These are phyloP conservation scores for Linaria vulgaris DNA, from an alignment of 257 asterid species.

Conservation along the genomic window DNA sequence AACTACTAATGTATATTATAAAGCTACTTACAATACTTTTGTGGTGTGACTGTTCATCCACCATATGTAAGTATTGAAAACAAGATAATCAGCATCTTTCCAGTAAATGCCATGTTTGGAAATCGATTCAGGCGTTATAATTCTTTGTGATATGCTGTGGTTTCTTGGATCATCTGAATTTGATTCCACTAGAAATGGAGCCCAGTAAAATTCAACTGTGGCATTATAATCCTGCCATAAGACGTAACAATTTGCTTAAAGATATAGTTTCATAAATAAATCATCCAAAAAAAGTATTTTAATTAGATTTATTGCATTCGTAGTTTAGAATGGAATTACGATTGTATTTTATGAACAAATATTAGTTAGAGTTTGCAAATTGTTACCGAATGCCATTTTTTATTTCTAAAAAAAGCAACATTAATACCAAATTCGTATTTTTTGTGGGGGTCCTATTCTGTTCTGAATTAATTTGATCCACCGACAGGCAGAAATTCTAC, in stretches of 20 bases:
- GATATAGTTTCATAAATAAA: too few species aligned
- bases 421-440: too few species aligned
- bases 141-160: slow-evolving; percentile 40
- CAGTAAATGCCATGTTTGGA: slow-evolving; percentile 47
- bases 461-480: not conserved
- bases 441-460: too few species aligned
- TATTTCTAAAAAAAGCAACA: too few species aligned
- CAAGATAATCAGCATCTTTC: slow-evolving; percentile 48
- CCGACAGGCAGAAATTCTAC: not conserved
- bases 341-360: not conserved
- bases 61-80: slow-evolving; percentile 71
- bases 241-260: too few species aligned
- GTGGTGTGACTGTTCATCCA: slow-evolving; percentile 47
- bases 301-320: too few species aligned
- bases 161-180: slow-evolving; percentile 59
- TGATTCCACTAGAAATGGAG: slow-evolving; percentile 62
- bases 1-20: too few species aligned
- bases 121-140: slow-evolving; percentile 43
- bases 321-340: too few species aligned
- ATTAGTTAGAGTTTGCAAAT: not conserved
- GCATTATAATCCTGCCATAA: slow-evolving; percentile 49
- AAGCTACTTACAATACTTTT: slow-evolving; percentile 41
- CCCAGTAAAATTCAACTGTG: slow-evolving; percentile 59
- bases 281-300: too few species aligned
- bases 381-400: too few species aligned